These are phyloP conservation scores for Solanum chiquidenum DNA, from an alignment of 257 asterid species.

Conservation along the genomic window DNA sequence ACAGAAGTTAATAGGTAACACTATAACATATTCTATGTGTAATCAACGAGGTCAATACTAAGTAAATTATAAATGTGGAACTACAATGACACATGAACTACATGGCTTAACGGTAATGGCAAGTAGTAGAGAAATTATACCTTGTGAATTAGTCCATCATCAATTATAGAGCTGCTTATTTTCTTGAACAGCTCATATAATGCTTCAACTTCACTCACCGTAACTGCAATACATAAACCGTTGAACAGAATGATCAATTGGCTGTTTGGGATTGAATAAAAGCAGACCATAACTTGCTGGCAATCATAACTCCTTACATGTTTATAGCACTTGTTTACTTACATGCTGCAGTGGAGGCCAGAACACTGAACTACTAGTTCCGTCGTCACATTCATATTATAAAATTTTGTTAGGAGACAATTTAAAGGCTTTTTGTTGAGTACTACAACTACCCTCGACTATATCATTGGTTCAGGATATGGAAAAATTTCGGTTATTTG, in stretches of 20 bases:
- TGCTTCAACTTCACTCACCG: slow-evolving; percentile 88
- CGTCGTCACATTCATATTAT: not conserved
- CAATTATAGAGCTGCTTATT: slow-evolving; percentile 66
- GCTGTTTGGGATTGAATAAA: not conserved
- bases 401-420: not conserved
- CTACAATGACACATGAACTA: too few species aligned
- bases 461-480: not conserved
- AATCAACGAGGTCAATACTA: not conserved
- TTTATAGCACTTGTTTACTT: not conserved
- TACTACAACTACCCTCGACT: not conserved
- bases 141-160: slow-evolving; percentile 93
- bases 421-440: not conserved
- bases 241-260: not conserved
- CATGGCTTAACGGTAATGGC: not conserved
- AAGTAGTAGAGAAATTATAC: slow-evolving; percentile 13
- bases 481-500: not conserved
- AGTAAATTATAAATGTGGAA: not conserved
- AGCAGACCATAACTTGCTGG: not conserved
- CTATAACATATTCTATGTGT: not conserved
- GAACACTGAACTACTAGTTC: not conserved
- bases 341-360: not conserved
- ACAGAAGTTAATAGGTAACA: not conserved
- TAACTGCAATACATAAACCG: slow-evolving; percentile 34
- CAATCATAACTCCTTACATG: not conserved
- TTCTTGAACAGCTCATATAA: slow-evolving; percentile 65